These are phyloP conservation scores for Penicillium parvum DNA, from an alignment of 495 filamentous ascomycete species.

Conservation along the genomic window DNA sequence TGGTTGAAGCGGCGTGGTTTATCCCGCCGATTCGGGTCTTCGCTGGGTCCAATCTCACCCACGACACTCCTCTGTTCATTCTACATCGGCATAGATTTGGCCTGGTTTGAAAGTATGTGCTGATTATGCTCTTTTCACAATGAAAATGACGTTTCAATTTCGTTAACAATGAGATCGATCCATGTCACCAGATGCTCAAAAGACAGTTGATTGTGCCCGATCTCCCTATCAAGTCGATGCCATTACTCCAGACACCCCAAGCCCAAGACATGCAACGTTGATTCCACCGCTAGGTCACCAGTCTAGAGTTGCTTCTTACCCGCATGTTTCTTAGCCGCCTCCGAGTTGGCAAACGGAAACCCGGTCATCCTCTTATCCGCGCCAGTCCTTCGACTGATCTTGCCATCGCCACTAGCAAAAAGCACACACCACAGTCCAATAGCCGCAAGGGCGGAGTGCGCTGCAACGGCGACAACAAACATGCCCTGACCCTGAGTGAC, in stretches of 20 bases:
- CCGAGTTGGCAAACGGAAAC: constrained; percentile 61
- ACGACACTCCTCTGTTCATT: neutral
- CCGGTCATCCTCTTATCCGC: constrained; percentile 75
- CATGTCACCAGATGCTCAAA: too few relatives aligned
- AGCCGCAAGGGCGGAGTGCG: constrained; percentile 49
- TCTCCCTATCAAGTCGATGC: too few relatives aligned
- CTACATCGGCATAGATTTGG: too few relatives aligned
- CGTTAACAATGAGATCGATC: too few relatives aligned
- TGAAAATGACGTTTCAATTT: too few relatives aligned
- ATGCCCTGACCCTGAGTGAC: constrained; percentile 44
- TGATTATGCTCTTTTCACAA: too few relatives aligned
- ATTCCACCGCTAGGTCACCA: too few relatives aligned
- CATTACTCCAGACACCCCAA: too few relatives aligned
- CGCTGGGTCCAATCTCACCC: neutral
- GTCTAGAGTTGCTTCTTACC: constrained; percentile 36
- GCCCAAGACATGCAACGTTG: too few relatives aligned
- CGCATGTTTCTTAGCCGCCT: constrained; percentile 54
- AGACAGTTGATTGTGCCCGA: too few relatives aligned
- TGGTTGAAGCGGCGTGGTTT: constrained; percentile 29
- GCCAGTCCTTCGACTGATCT: constrained; percentile 65
- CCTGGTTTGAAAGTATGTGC: too few relatives aligned
- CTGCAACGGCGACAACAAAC: constrained; percentile 52
- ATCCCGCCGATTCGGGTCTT: neutral
- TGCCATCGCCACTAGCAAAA: constrained; percentile 61
- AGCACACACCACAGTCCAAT: constrained; percentile 71